A percentile compares a stretch with the other conserved stretches of the same genome.
These are phyloP conservation scores for Xanthoparmelia taractica DNA, from an alignment of 495 filamentous ascomycete genomes.

Conservation along the genomic window DNA sequence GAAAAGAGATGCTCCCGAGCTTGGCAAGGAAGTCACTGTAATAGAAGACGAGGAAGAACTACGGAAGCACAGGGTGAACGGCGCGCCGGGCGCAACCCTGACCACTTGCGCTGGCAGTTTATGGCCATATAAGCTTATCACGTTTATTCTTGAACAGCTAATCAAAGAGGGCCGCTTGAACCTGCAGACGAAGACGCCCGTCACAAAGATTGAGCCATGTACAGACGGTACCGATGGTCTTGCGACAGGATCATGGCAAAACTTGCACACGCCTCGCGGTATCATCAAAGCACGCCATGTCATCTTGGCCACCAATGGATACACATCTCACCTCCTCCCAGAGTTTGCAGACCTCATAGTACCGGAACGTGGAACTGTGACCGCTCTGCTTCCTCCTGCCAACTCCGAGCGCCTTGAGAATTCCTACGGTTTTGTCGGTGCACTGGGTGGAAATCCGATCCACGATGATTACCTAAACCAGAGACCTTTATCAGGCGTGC, in stretches of 20 bases:
- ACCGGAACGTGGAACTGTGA: slow-evolving; percentile 68
- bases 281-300: slow-evolving; percentile 49
- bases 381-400: slow-evolving; percentile 50
- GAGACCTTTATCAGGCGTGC: slow-evolving; percentile 40
- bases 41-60: slow-evolving; percentile 30
- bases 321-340: slow-evolving; percentile 66
- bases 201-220: slow-evolving; percentile 32
- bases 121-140: slow-evolving; percentile 79
- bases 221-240: slow-evolving; percentile 25
- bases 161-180: slow-evolving; percentile 46
- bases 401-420: slow-evolving; percentile 40
- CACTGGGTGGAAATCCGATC: slow-evolving; percentile 32
- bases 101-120: slow-evolving; percentile 41
- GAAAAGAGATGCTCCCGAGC: slow-evolving; percentile 41
- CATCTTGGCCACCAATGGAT: slow-evolving; percentile 72
- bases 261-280: slow-evolving; percentile 57
- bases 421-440: slow-evolving; percentile 55
- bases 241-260: slow-evolving; percentile 25
- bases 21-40: slow-evolving; percentile 30
- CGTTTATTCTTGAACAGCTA: slow-evolving; percentile 53
- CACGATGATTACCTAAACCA: slow-evolving; percentile 72
- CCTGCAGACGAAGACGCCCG: slow-evolving; percentile 67
- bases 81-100: slow-evolving; percentile 38
- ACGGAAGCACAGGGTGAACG: slow-evolving; percentile 34
- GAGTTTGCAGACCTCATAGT: slow-evolving; percentile 62